phyloP scores from a whole-genome alignment of 306 rosid genomes.

The Dryas drummondii region DNA sequence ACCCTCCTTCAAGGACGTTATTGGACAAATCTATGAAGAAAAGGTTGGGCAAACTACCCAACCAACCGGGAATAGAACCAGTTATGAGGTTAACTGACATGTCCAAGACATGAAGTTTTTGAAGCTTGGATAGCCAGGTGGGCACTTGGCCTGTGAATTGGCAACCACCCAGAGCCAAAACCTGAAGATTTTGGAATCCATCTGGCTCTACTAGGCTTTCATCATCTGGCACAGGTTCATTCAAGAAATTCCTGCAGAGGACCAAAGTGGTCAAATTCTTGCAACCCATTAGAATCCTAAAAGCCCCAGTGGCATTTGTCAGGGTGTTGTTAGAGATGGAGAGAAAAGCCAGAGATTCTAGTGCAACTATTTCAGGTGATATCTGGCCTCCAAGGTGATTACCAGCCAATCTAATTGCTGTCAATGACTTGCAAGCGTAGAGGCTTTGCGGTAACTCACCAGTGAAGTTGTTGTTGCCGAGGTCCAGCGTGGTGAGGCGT shows the following conservation, averaged over 20 bases:
- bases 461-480: background rate
- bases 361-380: background rate
- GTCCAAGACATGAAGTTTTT: constrained; percentile 1
- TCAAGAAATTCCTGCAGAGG: constrained; percentile 47
- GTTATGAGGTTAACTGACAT: background rate
- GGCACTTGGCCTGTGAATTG: background rate
- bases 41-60: background rate
- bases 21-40: background rate
- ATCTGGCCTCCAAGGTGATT: background rate
- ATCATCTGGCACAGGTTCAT: background rate
- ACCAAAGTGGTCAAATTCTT: constrained; percentile 61
- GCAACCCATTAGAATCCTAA: constrained; percentile 51
- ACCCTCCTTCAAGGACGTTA: background rate
- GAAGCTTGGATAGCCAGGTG: background rate
- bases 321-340: background rate
- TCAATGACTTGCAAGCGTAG: background rate
- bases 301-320: constrained; percentile 32
- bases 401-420: background rate
- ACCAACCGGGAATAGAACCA: background rate
- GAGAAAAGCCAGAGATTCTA: background rate
- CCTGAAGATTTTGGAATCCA: background rate
- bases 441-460: background rate
- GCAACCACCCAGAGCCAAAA: background rate
- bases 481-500: background rate
- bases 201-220: background rate